phyloP scores from a whole-genome alignment of 805 yeast species.

The Osmozyma mogii region DNA sequence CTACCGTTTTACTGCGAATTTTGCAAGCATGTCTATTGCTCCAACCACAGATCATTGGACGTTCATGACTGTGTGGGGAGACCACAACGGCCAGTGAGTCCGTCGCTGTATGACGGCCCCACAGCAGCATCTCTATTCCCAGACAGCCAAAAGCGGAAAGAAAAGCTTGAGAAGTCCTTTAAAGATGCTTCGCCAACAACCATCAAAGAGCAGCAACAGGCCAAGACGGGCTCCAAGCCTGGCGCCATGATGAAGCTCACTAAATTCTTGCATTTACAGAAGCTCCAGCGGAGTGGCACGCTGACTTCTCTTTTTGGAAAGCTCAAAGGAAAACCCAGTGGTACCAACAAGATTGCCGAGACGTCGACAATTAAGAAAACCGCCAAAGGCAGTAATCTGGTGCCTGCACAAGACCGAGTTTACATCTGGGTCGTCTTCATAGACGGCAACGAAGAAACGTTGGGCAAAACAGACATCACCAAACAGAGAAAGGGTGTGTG shows the following conservation, averaged over 20 bases:
- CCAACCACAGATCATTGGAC: constrained; percentile 37
- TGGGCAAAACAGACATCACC: constrained; percentile 18
- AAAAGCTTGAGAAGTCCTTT: constrained; percentile 23
- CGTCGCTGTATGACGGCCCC: constrained; percentile 17
- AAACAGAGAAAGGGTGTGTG: constrained; percentile 30
- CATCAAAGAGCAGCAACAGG: constrained; percentile 16
- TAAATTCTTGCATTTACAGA: constrained; percentile 10
- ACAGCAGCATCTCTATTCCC: constrained; percentile 45
- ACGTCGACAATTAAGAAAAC: constrained; percentile 32
- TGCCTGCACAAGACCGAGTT: constrained; percentile 37
- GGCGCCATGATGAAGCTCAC: constrained; percentile 12
- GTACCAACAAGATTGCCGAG: constrained; percentile 17
- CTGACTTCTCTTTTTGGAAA: constrained; percentile 5
- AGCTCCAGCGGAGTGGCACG: constrained; percentile 11
- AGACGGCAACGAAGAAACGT: constrained; percentile 17
- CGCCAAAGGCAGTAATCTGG: constrained; percentile 47
- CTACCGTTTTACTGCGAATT: constrained; percentile 49
- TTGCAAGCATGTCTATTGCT: constrained; percentile 40
- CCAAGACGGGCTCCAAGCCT: constrained; percentile 2
- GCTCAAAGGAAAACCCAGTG: constrained; percentile 2
- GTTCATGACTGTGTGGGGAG: constrained; percentile 23
- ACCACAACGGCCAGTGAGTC: constrained; percentile 9
- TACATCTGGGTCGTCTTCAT: constrained; percentile 42
- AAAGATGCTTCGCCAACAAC: constrained; percentile 15
- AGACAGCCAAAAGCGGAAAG: constrained; percentile 36